Conservation (phyloP, 805 yeast genomes). For the Starmera dryadoides region DNA sequence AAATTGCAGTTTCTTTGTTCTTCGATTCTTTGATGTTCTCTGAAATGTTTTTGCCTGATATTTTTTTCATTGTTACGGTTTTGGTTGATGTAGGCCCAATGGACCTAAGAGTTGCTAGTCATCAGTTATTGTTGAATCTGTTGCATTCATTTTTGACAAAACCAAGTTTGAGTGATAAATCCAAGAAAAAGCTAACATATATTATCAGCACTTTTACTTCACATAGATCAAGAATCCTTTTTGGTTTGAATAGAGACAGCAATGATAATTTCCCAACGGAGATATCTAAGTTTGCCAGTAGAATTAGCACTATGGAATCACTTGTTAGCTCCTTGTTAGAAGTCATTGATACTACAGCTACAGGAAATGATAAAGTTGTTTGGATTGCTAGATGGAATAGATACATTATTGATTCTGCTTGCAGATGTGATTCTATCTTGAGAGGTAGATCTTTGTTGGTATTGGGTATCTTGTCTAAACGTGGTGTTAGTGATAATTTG, state of each 20-base stretch:
- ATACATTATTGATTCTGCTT: slow-evolving; percentile 55
- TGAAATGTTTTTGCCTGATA: slow-evolving; percentile 63
- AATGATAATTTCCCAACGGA: slow-evolving; percentile 28
- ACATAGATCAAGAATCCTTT: slow-evolving; percentile 61
- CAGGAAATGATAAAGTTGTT: slow-evolving; percentile 36
- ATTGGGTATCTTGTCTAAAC: slow-evolving; percentile 59
- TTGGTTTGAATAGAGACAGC: slow-evolving; percentile 57
- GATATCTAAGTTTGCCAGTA: slow-evolving; percentile 29
- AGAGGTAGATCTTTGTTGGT: slow-evolving; percentile 64
- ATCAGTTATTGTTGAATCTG: slow-evolving; percentile 56
- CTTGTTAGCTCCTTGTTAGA: slow-evolving; percentile 49
- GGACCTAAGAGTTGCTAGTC: slow-evolving; percentile 52
- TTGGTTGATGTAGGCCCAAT: slow-evolving; percentile 43
- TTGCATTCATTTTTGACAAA: slow-evolving; percentile 62
- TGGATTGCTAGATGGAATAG: slow-evolving; percentile 66
- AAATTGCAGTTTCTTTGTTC: slow-evolving; percentile 54
- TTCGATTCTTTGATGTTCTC: slow-evolving; percentile 62
- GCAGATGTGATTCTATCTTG: slow-evolving; percentile 45
- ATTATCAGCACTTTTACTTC: slow-evolving; percentile 37
- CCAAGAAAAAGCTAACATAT: slow-evolving; percentile 34
- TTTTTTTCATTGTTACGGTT: slow-evolving; percentile 58
- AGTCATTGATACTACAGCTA: slow-evolving; percentile 43
- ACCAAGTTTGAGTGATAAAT: slow-evolving; percentile 36
- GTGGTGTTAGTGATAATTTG: slow-evolving; percentile 53
- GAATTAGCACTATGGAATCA: slow-evolving; percentile 42